Base-by-base conservation (phyloP, 2,329 filamentous ascomycete genomes). In the Diplodia corticola region DNA sequence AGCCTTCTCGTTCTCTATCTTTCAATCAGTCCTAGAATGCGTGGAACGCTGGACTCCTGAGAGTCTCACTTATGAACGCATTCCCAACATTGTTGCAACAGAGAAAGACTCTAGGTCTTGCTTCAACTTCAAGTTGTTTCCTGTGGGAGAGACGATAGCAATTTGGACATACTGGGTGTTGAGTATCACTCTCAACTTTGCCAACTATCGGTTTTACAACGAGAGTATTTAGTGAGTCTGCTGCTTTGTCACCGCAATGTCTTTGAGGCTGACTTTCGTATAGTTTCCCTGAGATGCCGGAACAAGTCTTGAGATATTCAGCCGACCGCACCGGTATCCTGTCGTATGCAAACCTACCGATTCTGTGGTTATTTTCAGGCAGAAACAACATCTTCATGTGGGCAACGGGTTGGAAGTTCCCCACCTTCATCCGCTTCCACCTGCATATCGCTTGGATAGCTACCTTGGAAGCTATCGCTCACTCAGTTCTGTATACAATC, bases 401-500 rank as follows among this genome's bases (percentile, higher is more conserved):
- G 86, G 72, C 87, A 0, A 91, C 89, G 0, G 88, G 88, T 0
- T 91, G 89, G 88, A 86, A 85, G 9, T 90, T 89, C 73, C 82
- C 83, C 1, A 87, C 86, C 0, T 91, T 87, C 71, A 90, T 86
- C 69, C 82, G 86, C 46, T 90, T 90, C 61, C 89, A 91, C 74
- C 85, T 89, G 0, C 88, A 87, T 81, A 80, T 89, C 3, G 88
- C 89, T 0, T 81, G 88, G 24, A 80, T 90, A 2, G 83, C 87
- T 6, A 88, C 88, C 0, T 65, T 87, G 0, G 83, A 90, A 70
- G 88, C 87, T 1, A 80, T 90, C 1, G 73, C 88, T 0, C 89
- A 91, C 70, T 88, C 87, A 0, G 66, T 89, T 1, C 82, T 84
- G 0, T 91, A 89, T 68, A 82, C 85, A 0, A 67, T 83, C 1